phyloP scores from a whole-genome alignment of 495 filamentous ascomycete species.

The Tricharina praecox region DNA sequence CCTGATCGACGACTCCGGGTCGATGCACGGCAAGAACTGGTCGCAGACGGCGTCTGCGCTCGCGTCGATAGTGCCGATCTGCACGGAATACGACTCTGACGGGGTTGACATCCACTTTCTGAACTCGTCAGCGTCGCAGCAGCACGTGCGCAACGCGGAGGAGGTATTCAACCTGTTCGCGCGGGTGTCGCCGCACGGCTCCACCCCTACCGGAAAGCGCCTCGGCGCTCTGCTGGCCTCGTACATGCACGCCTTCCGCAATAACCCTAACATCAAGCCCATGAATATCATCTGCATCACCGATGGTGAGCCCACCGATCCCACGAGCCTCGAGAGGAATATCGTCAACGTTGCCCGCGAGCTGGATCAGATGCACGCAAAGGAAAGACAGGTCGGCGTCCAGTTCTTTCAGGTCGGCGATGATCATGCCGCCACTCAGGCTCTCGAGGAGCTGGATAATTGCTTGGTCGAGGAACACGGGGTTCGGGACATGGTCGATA shows the following conservation, averaged over 20 bases:
- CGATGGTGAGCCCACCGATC: conserved; percentile 67
- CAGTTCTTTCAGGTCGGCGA: conserved; percentile 95
- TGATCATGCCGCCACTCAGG: conserved; percentile 44
- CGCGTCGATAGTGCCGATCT: conserved; percentile 64
- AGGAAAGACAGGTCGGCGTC: conserved; percentile 74
- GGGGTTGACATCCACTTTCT: conserved; percentile 92
- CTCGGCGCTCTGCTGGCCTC: conserved; percentile 13
- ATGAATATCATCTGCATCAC: conserved; percentile 91
- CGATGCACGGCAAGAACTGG: conserved; percentile 68
- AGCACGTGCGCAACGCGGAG: conserved; percentile 1
- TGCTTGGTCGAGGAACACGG: conserved; percentile 39
- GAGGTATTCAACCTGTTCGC: conserved; percentile 15
- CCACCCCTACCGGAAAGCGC: conserved; percentile 18
- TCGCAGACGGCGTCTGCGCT: conserved; percentile 55
- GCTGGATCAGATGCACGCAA: conserved; percentile 53
- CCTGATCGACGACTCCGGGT: conserved; percentile 80
- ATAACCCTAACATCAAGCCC: conserved; percentile 40
- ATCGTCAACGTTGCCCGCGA: conserved; percentile 50
- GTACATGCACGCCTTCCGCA: conserved; percentile 13
- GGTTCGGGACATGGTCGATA: conserved; percentile 88
- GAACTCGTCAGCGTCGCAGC: conserved; percentile 36
- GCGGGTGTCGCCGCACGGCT: conserved; percentile 10
- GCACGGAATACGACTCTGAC: conserved; percentile 64
- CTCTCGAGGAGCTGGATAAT: conserved; percentile 64
- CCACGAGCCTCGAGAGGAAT: conserved; percentile 46